Conservation (phyloP, 345 rosid genomes). For the Dimocarpus longan region DNA sequence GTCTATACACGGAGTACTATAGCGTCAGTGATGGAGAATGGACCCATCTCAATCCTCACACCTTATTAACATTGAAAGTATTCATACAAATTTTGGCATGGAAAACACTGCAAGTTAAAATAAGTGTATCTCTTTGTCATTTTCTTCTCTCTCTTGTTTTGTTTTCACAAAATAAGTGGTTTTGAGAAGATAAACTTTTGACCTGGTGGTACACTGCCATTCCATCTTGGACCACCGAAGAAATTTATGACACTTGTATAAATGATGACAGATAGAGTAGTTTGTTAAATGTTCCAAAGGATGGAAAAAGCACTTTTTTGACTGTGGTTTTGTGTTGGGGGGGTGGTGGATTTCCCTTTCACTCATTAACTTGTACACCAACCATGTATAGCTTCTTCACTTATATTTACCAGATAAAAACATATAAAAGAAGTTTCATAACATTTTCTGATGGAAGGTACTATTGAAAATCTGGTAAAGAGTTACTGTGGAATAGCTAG, state of each 20-base stretch:
- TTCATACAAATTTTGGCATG: not conserved
- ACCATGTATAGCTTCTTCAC: not conserved
- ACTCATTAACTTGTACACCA: not conserved
- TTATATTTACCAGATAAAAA: not conserved
- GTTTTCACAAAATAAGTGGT: not conserved
- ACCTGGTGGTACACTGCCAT: not conserved
- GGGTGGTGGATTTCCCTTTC: conserved; percentile 9
- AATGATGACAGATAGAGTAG: conserved; percentile 6
- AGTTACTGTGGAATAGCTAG: not conserved
- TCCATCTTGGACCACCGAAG: not conserved
- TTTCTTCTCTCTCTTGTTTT: no score
- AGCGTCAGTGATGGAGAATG: conserved; percentile 2
- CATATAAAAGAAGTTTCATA: not conserved
- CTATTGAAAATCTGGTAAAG: not conserved
- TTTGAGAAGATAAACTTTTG: conserved; percentile 9
- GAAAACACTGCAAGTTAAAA: conserved; percentile 4
- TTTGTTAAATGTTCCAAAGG: conserved; percentile 17
- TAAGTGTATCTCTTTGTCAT: not conserved
- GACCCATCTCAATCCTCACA: conserved; percentile 26
- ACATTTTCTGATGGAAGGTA: not conserved
- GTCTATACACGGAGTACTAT: not conserved
- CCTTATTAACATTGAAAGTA: conserved; percentile 9
- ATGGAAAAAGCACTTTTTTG: not conserved
- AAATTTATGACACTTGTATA: not conserved
- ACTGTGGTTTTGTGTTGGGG: not conserved